These are phyloP conservation scores for Polytrichum commune DNA, from an alignment of 225 moss, liverwort and hornwort genomes.

Conservation along the genomic window DNA sequence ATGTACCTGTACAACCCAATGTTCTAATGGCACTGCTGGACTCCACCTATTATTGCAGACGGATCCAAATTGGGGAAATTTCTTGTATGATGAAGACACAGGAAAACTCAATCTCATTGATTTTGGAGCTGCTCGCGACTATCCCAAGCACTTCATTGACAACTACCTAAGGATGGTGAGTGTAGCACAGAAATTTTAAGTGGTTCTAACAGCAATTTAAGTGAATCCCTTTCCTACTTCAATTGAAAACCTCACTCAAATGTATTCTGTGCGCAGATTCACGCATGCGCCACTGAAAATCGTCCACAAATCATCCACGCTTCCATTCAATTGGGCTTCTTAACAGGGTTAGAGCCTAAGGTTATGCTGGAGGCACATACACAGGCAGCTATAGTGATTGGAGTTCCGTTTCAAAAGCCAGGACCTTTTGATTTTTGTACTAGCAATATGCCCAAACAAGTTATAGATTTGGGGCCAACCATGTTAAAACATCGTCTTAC, in stretches of 20 bases:
- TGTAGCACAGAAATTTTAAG: not conserved
- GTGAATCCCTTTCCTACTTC: no score
- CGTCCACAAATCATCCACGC: constrained; percentile 70
- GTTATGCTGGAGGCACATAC: constrained; percentile 79
- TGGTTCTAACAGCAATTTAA: no score
- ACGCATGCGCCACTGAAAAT: constrained; percentile 88
- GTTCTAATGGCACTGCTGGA: not conserved
- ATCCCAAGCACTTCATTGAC: constrained; percentile 56
- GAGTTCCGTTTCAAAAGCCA: constrained; percentile 71
- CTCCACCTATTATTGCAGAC: constrained; percentile 28
- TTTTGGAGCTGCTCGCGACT: constrained; percentile 64
- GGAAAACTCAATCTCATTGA: constrained; percentile 60
- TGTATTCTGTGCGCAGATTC: constrained; percentile 44
- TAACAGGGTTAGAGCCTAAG: constrained; percentile 71
- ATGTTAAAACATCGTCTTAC: constrained; percentile 81
- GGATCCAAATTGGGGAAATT: constrained; percentile 71
- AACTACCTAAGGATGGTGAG: constrained; percentile 64
- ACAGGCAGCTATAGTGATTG: constrained; percentile 80
- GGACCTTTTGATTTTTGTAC: constrained; percentile 82
- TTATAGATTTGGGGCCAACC: constrained; percentile 76
- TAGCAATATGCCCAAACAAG: constrained; percentile 59
- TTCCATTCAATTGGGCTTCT: constrained; percentile 75
- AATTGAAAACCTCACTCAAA: not conserved
- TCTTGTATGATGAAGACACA: constrained; percentile 55
- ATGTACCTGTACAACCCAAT: no score